phyloP scores from a whole-genome alignment of 1,284 basidiomycete species.

The Trametes polyzona region DNA sequence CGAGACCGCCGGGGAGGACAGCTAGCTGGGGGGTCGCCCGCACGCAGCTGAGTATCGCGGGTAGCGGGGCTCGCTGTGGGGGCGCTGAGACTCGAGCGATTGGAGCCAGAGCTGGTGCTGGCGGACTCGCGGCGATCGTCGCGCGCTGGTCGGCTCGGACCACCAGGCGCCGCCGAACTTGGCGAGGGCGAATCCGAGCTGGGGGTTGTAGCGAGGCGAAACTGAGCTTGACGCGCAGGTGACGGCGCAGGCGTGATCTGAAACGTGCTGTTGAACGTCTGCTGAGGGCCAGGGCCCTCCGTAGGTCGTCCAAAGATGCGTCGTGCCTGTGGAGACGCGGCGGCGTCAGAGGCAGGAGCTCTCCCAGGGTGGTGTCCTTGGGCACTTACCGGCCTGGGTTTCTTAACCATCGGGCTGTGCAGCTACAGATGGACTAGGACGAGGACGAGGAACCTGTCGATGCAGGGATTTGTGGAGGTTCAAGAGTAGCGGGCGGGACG shows the following conservation, averaged over 20 bases:
- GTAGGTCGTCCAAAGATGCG: slow-evolving; percentile 21
- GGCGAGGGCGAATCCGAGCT: neutral
- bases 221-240: slow-evolving; percentile 8
- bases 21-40: neutral
- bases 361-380: neutral
- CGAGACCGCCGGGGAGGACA: slow-evolving; percentile 5
- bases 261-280: slow-evolving; percentile 18
- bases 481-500: neutral
- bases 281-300: slow-evolving; percentile 21
- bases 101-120: neutral
- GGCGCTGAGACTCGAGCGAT: slow-evolving; percentile 5
- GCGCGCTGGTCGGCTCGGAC: neutral
- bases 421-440: neutral
- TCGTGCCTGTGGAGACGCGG: slow-evolving; percentile 15
- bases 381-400: slow-evolving; percentile 7
- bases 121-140: neutral
- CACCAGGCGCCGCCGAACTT: neutral
- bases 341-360: neutral
- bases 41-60: neutral
- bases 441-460: neutral
- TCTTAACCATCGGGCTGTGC: slow-evolving; percentile 2
- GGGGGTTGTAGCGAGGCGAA: neutral
- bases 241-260: slow-evolving; percentile 9
- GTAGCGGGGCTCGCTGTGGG: slow-evolving; percentile 1
- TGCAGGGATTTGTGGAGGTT: neutral